Percentiles rank a stretch among this genome's conserved stretches.
These are phyloP conservation scores for Stachybotrys echinatus DNA, from an alignment of 2,329 filamentous ascomycete species.

Conservation along the genomic window DNA sequence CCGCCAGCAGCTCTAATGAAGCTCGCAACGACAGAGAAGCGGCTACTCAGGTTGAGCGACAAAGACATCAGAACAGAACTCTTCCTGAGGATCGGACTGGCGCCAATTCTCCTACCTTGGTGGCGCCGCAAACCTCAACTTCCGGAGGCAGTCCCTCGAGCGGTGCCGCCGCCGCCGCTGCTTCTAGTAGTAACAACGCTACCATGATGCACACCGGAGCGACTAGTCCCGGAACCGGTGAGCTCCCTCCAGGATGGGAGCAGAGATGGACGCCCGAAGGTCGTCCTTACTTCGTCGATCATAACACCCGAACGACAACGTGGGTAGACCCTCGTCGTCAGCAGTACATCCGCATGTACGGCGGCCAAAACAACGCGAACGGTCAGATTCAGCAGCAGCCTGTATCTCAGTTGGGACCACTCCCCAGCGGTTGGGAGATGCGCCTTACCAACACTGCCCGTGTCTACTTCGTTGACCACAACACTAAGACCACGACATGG, in stretches of 20 bases:
- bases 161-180: constrained; percentile 21
- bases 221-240: constrained; percentile 89
- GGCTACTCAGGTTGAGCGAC: constrained; percentile 86
- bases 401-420: constrained; percentile 88
- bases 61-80: constrained; percentile 91
- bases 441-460: constrained; percentile 94
- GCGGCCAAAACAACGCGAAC: constrained; percentile 76
- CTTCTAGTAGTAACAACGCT: constrained; percentile 40
- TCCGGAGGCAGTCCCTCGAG: constrained; percentile 20
- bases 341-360: constrained; percentile 98
- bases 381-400: constrained; percentile 95
- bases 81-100: constrained; percentile 93
- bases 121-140: constrained; percentile 42
- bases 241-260: constrained; percentile 94
- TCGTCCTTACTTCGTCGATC: constrained; percentile 93
- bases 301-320: constrained; percentile 95
- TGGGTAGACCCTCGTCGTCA: constrained; percentile 97
- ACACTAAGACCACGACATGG: constrained; percentile 99
- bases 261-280: constrained; percentile 94
- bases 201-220: constrained; percentile 92
- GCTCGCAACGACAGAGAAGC: constrained; percentile 73
- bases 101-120: constrained; percentile 80
- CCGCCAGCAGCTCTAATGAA: constrained; percentile 70
- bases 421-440: constrained; percentile 99
- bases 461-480: constrained; percentile 99